phyloP scores from a whole-genome alignment of 2,329 filamentous ascomycete species.

The Pseudogymnoascus sp. region DNA sequence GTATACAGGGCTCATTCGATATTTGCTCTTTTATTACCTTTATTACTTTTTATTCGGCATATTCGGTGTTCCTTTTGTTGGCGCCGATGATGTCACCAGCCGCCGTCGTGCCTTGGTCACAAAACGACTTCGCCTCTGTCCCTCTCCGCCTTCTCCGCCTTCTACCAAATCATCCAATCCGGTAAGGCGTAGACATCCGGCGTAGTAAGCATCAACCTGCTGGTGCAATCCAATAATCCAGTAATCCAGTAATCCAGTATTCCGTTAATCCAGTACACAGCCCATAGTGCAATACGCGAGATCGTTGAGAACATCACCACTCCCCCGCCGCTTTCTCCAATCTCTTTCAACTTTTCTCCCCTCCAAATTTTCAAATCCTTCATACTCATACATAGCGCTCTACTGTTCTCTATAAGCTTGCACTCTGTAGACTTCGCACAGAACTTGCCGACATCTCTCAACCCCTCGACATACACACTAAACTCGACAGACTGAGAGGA shows the following conservation, averaged over 20 bases:
- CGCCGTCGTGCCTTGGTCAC: conserved; percentile 1
- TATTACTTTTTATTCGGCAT: not conserved
- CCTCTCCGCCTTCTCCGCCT: not conserved
- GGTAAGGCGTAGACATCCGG: not conserved
- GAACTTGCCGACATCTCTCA: not conserved
- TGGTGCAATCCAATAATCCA: not conserved
- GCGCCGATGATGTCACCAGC: not conserved
- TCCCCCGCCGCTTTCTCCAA: not conserved
- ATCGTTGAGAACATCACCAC: conserved; percentile 5
- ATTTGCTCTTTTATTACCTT: not conserved
- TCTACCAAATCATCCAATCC: not conserved
- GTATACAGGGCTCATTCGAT: not conserved
- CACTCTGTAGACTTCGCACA: not conserved
- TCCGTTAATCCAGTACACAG: not conserved
- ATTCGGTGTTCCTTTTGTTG: not conserved
- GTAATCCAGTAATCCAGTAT: not conserved
- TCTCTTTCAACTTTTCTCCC: not conserved
- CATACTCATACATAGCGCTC: not conserved
- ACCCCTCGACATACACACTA: not conserved
- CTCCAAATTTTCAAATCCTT: not conserved
- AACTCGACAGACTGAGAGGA: not conserved
- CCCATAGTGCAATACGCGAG: not conserved
- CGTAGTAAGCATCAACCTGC: conserved; percentile 1
- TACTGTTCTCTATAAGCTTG: not conserved
- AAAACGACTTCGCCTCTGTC: not conserved